Base-by-base conservation (phyloP, 1,139 yeast genomes). In the Suhomyces panamericanus region DNA sequence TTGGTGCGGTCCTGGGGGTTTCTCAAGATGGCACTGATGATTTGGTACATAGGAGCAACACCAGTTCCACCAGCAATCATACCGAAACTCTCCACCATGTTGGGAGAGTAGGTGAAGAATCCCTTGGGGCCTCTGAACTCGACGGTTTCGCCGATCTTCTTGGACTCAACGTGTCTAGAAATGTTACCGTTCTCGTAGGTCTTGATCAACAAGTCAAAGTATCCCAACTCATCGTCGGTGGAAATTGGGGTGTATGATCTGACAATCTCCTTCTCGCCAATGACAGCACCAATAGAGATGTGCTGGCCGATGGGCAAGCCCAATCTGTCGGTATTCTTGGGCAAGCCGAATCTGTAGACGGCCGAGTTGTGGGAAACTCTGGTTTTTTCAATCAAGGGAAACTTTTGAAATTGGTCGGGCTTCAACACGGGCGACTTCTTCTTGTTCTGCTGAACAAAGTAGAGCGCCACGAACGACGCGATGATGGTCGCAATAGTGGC, bases 221-320 rank as follows among this genome's bases (percentile, higher is more conserved):
- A 83, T 33, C 99, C 99, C 58, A 82, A 77, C 59, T 84, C 87
- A 44, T 83, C 84, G 64, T 90, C 96, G 50, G 87, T 78, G 28
- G 96, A 85, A 52, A 91, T 86, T 42, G 99, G 99, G 7, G 99
- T 93, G 71, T 93, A 93, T 10, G 96, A 88, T 64, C 97, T 81
- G 43, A 88, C 83, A 47, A 91, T 77, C 60, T 88, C 95, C 70
- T 89, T 89, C 48, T 87, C 97, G 54, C 80, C 77, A 57, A 86
- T 80, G 39, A 70, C 73, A 37, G 96, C 93, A 30, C 84, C 81
- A 57, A 88, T 82, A 38, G 87, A 78, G 59, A 90, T 84, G 63
- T 90, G 96, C 70, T 93, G 98, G 44, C 99, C 99, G 61, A 90
- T 87, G 45, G 98, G 98, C 56, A 93, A 78, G 7, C 97, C 97